Conservation (phyloP, 305 asterid genomes). For the Ruellia speciosa region DNA sequence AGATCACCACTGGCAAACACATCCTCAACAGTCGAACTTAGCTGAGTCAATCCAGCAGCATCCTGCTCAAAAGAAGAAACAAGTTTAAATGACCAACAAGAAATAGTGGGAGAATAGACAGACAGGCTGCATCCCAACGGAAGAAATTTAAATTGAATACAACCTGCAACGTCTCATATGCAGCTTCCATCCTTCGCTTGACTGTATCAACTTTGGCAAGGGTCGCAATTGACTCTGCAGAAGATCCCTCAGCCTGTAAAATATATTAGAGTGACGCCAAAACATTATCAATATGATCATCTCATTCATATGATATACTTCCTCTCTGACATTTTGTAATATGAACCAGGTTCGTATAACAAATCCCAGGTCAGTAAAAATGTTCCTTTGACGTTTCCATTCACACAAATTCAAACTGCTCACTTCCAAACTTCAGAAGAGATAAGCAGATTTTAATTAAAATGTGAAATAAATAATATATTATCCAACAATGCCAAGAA, state of each 20-base stretch:
- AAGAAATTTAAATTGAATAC: conserved; percentile 3
- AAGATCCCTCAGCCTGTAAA: conserved; percentile 85
- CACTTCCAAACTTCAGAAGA: conserved; percentile 2
- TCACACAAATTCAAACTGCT: conserved; percentile 7
- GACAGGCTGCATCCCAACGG: conserved; percentile 13
- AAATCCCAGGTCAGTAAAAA: conserved; percentile 13
- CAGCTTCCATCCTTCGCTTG: conserved; percentile 96
- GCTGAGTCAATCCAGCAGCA: conserved; percentile 93
- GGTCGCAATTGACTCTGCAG: conserved; percentile 89
- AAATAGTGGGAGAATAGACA: conserved; percentile 10
- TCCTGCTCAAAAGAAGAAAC: conserved; percentile 46
- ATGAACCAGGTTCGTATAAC: not conserved
- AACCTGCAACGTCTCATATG: conserved; percentile 90
- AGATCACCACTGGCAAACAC: conserved; percentile 97
- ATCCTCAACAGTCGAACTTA: conserved; percentile 98
- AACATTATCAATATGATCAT: conserved; percentile 2
- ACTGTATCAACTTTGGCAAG: conserved; percentile 90
- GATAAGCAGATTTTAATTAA: not conserved
- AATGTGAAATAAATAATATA: not conserved
- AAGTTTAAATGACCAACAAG: conserved; percentile 18
- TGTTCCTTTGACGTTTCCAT: not conserved
- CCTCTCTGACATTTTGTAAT: conserved; percentile 1
- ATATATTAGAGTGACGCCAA: conserved; percentile 14
- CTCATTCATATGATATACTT: conserved; percentile 3
- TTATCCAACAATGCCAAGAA: not conserved